Evolutionary conservation across 176 grass and related monocot species (phyloP).

Genomic region (Saccharum officinarum): DNA sequence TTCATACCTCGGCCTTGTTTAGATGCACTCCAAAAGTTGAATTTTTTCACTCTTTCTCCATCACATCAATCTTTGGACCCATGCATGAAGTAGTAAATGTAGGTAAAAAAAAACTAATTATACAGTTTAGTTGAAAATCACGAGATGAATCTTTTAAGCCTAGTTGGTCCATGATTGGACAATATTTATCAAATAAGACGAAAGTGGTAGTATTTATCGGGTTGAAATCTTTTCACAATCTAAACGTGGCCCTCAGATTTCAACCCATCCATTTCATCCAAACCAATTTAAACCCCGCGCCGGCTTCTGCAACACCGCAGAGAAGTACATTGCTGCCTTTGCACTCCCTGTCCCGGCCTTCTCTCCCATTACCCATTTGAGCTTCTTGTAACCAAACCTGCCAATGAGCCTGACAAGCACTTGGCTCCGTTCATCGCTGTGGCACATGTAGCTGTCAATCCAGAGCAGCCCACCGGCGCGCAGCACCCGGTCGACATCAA

Average conservation of each 20-base stretch:
- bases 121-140: no score
- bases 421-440: slow-evolving; percentile 55
- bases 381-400: slow-evolving; percentile 82
- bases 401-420: slow-evolving; percentile 67
- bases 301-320: slow-evolving; percentile 73
- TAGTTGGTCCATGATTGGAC: no score
- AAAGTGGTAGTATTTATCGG: no score
- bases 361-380: slow-evolving; percentile 76
- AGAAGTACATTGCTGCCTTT: slow-evolving; percentile 51
- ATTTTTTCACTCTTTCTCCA: no score
- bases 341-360: slow-evolving; percentile 32
- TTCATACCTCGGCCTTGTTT: not conserved
- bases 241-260: no score
- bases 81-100: no score
- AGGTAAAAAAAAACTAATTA: no score
- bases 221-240: no score
- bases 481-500: slow-evolving; percentile 81
- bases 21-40: no score
- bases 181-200: no score
- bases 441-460: slow-evolving; percentile 88
- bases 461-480: slow-evolving; percentile 72
- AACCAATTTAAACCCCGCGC: slow-evolving; percentile 34
- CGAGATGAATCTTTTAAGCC: no score
- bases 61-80: no score
- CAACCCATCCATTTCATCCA: slow-evolving; percentile 21